Evolutionary conservation across 2,329 filamentous ascomycete species (phyloP).

Genomic region (Aspergillus candidus): DNA sequence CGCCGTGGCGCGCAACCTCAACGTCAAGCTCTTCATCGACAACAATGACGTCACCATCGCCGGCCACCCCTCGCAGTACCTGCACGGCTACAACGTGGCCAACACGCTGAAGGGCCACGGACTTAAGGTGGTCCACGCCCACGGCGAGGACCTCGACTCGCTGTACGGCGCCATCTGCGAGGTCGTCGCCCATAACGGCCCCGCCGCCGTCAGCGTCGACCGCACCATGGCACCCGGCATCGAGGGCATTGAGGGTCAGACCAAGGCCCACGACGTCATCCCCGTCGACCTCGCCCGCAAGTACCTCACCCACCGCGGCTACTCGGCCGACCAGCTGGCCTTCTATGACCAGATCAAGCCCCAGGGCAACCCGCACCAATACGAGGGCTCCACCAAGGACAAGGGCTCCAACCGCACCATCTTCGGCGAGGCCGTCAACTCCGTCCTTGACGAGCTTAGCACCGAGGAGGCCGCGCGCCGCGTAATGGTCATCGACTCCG

Average conservation of each 20-base stretch:
- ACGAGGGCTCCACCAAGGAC: constrained; percentile 30
- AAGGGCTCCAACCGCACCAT: constrained; percentile 34
- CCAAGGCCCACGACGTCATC: constrained; percentile 35
- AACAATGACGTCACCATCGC: constrained; percentile 40
- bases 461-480: constrained; percentile 32
- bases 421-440: constrained; percentile 36
- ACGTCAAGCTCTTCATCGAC: constrained; percentile 36
- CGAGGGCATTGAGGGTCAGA: constrained; percentile 30
- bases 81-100: constrained; percentile 31
- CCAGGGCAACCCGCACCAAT: constrained; percentile 26
- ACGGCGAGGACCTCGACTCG: constrained; percentile 34
- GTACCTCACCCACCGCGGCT: constrained; percentile 34
- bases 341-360: constrained; percentile 33
- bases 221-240: constrained; percentile 36
- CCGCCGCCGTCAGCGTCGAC: constrained; percentile 27
- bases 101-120: constrained; percentile 33
- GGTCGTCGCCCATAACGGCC: constrained; percentile 28
- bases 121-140: constrained; percentile 29
- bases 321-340: constrained; percentile 26
- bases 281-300: constrained; percentile 32
- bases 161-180: constrained; percentile 29
- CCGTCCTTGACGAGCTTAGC: constrained; percentile 30
- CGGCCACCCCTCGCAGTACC: constrained; percentile 35
- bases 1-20: constrained; percentile 32
- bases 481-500: constrained; percentile 38